Percentiles rank a stretch among this genome's conserved stretches.
Conservation (phyloP, 257 asterid genomes). For the Verbena officinalis region DNA sequence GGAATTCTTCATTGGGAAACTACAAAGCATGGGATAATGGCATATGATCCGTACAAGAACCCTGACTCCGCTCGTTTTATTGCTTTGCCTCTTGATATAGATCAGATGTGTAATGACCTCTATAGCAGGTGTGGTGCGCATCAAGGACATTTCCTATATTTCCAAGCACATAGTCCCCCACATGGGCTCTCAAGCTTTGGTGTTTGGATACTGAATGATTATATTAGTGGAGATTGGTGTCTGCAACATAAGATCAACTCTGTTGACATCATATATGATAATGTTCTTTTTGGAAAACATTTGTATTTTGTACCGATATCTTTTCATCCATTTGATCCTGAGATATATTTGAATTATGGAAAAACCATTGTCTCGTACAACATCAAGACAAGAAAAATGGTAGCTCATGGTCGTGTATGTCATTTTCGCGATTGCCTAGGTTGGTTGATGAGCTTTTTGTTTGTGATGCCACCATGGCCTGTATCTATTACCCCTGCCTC, state of each 20-base stretch:
- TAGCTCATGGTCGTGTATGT: background rate
- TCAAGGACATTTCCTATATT: background rate
- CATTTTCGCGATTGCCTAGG: too few relatives aligned
- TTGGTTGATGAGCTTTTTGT: too few relatives aligned
- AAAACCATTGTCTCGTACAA: background rate
- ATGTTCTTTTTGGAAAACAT: background rate
- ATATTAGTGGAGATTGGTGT: background rate
- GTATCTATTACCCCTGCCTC: too few relatives aligned
- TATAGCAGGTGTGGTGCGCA: background rate
- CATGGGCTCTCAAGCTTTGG: background rate
- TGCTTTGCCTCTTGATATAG: background rate
- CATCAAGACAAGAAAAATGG: slow-evolving; percentile 2
- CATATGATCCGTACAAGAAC: background rate
- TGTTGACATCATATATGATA: background rate
- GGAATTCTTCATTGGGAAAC: slow-evolving; percentile 2
- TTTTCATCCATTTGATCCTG: background rate
- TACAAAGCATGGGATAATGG: background rate
- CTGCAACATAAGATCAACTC: background rate
- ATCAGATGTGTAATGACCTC: background rate
- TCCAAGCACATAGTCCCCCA: background rate
- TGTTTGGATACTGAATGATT: background rate
- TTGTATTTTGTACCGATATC: background rate
- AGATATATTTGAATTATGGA: background rate
- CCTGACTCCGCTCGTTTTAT: background rate
- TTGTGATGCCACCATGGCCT: too few relatives aligned